phyloP scores from a whole-genome alignment of 2,329 filamentous ascomycete species.

The Venturia effusa region DNA sequence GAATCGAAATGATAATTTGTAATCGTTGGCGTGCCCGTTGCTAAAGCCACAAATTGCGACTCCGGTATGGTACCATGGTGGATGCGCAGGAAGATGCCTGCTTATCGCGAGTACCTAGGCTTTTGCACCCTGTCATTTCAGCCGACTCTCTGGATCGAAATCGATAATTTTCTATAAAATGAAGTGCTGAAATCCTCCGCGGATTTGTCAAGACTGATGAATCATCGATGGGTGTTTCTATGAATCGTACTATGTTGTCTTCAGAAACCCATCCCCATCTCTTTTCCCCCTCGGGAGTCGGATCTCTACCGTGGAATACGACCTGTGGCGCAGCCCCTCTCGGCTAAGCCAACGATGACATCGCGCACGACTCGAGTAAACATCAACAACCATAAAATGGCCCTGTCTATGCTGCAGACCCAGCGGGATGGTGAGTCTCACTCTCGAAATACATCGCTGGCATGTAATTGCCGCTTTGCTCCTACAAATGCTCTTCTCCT shows the following conservation, averaged over 20 bases:
- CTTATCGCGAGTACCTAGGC: too few species aligned
- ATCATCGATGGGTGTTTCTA: background rate
- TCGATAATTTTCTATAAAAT: background rate
- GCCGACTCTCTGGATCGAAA: too few species aligned
- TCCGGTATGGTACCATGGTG: too few species aligned
- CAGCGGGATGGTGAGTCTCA: conserved; percentile 62
- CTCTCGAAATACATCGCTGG: background rate
- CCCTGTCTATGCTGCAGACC: conserved; percentile 63
- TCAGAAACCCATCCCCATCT: too few species aligned
- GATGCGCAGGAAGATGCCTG: too few species aligned
- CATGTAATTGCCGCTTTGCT: background rate
- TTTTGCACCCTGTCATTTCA: too few species aligned
- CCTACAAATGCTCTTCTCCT: background rate
- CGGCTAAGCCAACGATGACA: background rate
- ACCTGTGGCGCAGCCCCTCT: background rate
- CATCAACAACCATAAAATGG: conserved; percentile 5
- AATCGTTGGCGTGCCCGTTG: background rate
- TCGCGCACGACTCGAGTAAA: background rate
- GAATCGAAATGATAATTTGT: background rate
- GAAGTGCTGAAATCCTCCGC: background rate
- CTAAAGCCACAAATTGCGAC: too few species aligned
- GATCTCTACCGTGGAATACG: too few species aligned
- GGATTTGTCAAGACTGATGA: background rate
- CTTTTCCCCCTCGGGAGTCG: too few species aligned
- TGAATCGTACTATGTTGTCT: background rate